These are phyloP conservation scores for Eimeria maxima DNA, from an alignment of 169 alveolate species.

Conservation along the genomic window DNA sequence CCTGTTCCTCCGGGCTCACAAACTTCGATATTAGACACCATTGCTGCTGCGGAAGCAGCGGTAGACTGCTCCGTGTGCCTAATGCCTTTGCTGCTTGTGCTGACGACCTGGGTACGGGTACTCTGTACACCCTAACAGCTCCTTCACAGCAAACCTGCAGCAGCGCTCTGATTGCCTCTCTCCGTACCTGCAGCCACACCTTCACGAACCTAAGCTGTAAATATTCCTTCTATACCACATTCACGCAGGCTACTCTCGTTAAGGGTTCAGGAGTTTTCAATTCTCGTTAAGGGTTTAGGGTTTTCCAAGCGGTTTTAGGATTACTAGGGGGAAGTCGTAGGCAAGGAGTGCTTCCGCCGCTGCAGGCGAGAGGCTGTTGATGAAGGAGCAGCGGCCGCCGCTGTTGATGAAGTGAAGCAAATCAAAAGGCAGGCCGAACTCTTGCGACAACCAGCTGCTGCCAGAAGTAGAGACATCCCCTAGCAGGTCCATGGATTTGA, in stretches of 20 bases:
- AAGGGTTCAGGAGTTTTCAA: background rate
- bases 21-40: slow-evolving; percentile 66
- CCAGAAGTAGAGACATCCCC: background rate
- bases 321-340: slow-evolving; percentile 40
- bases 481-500: background rate
- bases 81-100: background rate
- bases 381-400: background rate
- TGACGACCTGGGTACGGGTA: background rate
- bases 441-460: background rate
- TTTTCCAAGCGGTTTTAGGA: background rate
- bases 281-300: slow-evolving; percentile 4
- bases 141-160: slow-evolving; percentile 81
- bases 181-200: slow-evolving; percentile 41
- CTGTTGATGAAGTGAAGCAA: slow-evolving; percentile 7
- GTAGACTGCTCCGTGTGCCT: background rate
- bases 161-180: slow-evolving; percentile 75
- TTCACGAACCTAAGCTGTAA: background rate
- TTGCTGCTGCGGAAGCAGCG: background rate
- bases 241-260: no score
- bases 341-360: slow-evolving; percentile 42
- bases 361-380: background rate
- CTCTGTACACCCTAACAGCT: slow-evolving; percentile 74
- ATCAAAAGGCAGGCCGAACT: slow-evolving; percentile 23
- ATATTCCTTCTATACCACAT: no score
- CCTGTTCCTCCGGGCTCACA: slow-evolving; percentile 68